A percentile compares a stretch with the other conserved stretches of the same genome.
Conservation (phyloP, 2,329 filamentous ascomycete species). For the Trichoderma sp. region DNA sequence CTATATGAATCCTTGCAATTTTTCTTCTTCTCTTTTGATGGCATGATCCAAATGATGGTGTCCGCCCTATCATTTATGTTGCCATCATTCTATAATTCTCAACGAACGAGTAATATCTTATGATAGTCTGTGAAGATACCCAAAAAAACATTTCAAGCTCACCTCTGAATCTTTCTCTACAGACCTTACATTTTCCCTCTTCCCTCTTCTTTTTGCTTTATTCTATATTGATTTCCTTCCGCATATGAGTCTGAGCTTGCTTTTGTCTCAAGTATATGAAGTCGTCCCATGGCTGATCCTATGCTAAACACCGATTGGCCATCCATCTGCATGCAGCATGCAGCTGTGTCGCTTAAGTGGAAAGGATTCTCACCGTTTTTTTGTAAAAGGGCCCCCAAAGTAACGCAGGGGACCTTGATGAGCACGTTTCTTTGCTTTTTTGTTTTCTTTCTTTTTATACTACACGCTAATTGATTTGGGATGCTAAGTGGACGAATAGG, state of each 20-base stretch:
- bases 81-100: background rate
- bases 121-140: conserved; percentile 16
- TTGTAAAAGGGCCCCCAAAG: background rate
- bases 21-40: background rate
- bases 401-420: background rate
- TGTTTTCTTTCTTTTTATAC: background rate
- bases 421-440: background rate
- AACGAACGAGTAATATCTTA: background rate
- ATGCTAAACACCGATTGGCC: background rate
- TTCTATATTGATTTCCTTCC: background rate
- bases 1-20: conserved; percentile 24
- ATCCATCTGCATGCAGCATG: background rate
- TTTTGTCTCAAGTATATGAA: conserved; percentile 13
- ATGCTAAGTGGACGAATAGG: background rate
- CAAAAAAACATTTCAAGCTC: background rate
- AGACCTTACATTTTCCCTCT: background rate
- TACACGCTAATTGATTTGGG: background rate
- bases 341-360: background rate
- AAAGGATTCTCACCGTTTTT: background rate
- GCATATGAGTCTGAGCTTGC: background rate
- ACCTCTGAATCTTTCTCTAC: background rate
- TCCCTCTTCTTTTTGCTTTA: background rate
- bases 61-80: background rate
- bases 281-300: background rate
- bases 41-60: background rate